These are phyloP conservation scores for Calonectria pauciramosa DNA, from an alignment of 2,329 filamentous ascomycete species.

Conservation along the genomic window DNA sequence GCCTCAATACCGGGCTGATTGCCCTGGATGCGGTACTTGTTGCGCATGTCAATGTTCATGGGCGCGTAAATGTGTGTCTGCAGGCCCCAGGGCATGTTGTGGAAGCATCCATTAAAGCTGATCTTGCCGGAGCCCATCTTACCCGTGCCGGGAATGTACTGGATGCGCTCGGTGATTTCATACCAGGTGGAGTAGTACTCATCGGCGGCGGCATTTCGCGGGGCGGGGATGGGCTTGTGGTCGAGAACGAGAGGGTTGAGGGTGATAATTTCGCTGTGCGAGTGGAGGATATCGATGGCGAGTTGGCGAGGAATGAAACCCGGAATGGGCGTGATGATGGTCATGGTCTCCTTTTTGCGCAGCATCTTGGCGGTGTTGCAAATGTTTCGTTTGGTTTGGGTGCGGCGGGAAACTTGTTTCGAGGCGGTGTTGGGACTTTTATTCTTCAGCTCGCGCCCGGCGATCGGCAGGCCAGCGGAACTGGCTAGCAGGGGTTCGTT, in stretches of 20 bases:
- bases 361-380: slow-evolving; percentile 57
- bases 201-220: slow-evolving; percentile 76
- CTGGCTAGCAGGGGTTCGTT: neutral
- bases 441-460: neutral
- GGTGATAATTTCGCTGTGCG: slow-evolving; percentile 78
- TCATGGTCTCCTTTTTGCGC: slow-evolving; percentile 75
- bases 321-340: slow-evolving; percentile 78
- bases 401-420: neutral
- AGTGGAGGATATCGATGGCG: slow-evolving; percentile 79
- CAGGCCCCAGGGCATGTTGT: slow-evolving; percentile 79
- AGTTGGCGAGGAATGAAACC: slow-evolving; percentile 79
- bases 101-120: slow-evolving; percentile 79
- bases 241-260: slow-evolving; percentile 77
- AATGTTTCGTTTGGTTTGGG: slow-evolving; percentile 7
- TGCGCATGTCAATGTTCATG: slow-evolving; percentile 75
- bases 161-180: slow-evolving; percentile 78
- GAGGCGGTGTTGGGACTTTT: slow-evolving; percentile 7
- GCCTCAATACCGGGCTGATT: slow-evolving; percentile 77
- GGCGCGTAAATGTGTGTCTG: slow-evolving; percentile 81
- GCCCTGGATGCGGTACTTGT: slow-evolving; percentile 76
- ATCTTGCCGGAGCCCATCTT: slow-evolving; percentile 75
- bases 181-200: slow-evolving; percentile 83
- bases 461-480: neutral
- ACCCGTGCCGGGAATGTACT: slow-evolving; percentile 76
- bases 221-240: slow-evolving; percentile 74